Conservation (phyloP, 108 stramenopile genomes). For the Nannochloropsis gaditana region DNA sequence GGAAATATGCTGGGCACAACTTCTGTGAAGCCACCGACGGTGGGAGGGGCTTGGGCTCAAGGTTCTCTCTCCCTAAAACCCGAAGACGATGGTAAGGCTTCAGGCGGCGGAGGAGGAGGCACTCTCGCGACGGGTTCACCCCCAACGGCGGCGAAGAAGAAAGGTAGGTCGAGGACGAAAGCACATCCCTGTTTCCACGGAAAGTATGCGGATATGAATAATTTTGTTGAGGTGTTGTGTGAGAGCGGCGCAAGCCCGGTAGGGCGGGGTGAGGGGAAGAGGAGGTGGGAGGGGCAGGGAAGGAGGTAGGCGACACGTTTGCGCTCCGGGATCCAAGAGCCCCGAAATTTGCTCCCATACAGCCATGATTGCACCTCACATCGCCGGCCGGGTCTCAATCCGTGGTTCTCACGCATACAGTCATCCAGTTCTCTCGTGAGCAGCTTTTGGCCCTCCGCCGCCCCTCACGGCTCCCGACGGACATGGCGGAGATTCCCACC, state of each 20-base stretch:
- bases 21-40: neutral
- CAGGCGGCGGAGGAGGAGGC: neutral
- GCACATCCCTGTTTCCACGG: no score
- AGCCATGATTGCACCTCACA: no score
- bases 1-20: neutral
- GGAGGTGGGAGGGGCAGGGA: no score
- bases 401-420: neutral
- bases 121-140: neutral
- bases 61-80: neutral
- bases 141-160: neutral
- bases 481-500: neutral
- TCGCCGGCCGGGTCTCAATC: no score
- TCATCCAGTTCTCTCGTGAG: slow-evolving; percentile 6
- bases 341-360: no score
- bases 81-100: neutral
- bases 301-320: no score
- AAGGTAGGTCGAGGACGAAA: neutral
- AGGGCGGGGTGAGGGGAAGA: no score
- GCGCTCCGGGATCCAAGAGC: no score
- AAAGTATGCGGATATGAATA: no score
- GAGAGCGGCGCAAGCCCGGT: no score
- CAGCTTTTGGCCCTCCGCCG: slow-evolving; percentile 7
- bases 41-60: neutral
- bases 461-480: slow-evolving; percentile 10
- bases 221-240: no score